Conservation (phyloP, 2,329 filamentous ascomycete species). For the Xylariales sp. region DNA sequence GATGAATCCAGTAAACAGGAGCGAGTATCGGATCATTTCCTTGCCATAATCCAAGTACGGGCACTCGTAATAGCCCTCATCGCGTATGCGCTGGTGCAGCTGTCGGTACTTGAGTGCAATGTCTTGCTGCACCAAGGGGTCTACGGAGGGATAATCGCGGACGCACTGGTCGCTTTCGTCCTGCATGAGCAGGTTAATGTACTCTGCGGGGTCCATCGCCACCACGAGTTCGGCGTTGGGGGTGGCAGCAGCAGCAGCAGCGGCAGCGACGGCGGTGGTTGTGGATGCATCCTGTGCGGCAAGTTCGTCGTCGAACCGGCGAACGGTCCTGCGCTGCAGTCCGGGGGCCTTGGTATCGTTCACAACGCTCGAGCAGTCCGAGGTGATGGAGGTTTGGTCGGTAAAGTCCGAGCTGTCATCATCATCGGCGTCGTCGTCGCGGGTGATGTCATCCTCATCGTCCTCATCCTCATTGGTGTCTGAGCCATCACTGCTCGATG, state of each 20-base stretch:
- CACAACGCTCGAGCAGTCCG: constrained; percentile 8
- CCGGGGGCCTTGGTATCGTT: neutral
- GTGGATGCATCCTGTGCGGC: too few relatives aligned
- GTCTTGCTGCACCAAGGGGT: constrained; percentile 46
- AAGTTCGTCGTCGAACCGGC: neutral
- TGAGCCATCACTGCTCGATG: neutral
- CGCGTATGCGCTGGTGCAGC: constrained; percentile 50
- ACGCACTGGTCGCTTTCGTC: constrained; percentile 30
- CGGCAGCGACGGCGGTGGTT: neutral
- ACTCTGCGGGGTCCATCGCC: constrained; percentile 21
- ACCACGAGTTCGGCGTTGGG: too few relatives aligned
- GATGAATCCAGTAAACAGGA: constrained; percentile 45
- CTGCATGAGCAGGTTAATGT: constrained; percentile 30
- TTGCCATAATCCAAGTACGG: constrained; percentile 53
- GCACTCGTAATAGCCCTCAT: constrained; percentile 55
- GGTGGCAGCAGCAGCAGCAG: neutral
- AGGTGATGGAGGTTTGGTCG: constrained; percentile 10
- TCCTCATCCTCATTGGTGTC: constrained; percentile 6
- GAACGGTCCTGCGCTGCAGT: constrained; percentile 1
- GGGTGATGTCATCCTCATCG: neutral
- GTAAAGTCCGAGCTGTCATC: constrained; percentile 2
- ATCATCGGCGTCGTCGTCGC: neutral
- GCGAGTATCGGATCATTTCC: constrained; percentile 50
- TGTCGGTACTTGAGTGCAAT: constrained; percentile 52
- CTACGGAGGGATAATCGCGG: constrained; percentile 46